A percentile compares a stretch with the other conserved stretches of the same genome.
Conservation (phyloP, 2,329 filamentous ascomycete genomes). For the Penicillium olsonii region DNA sequence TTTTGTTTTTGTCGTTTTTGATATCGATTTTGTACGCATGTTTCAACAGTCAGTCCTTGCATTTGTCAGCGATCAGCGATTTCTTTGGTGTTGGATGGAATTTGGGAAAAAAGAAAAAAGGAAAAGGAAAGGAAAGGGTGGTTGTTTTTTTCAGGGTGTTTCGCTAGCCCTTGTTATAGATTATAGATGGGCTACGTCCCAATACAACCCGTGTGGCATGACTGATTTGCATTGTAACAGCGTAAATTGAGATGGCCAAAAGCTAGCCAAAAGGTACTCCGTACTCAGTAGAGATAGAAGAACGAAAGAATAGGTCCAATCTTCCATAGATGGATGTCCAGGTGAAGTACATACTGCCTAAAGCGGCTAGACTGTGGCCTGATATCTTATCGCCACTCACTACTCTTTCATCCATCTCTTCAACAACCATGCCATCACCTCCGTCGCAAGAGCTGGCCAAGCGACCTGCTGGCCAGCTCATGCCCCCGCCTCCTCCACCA, state of each 20-base stretch:
- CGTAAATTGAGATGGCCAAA: neutral
- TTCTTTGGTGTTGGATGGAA: slow-evolving; percentile 27
- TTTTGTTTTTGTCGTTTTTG: slow-evolving; percentile 14
- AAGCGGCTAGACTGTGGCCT: slow-evolving; percentile 14
- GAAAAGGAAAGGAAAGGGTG: slow-evolving; percentile 16
- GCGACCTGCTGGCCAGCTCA: slow-evolving; percentile 59
- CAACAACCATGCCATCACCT: slow-evolving; percentile 29
- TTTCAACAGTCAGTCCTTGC: slow-evolving; percentile 22
- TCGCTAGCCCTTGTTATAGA: slow-evolving; percentile 22
- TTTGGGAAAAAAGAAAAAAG: slow-evolving; percentile 21
- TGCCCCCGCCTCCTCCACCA: slow-evolving; percentile 80
- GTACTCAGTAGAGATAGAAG: neutral
- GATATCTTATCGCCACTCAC: slow-evolving; percentile 22
- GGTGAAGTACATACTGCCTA: slow-evolving; percentile 1
- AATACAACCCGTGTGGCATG: slow-evolving; percentile 9
- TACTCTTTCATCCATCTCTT: slow-evolving; percentile 8
- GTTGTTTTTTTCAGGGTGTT: slow-evolving; percentile 13
- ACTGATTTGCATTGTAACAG: neutral
- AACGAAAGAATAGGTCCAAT: no score
- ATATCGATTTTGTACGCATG: slow-evolving; percentile 10
- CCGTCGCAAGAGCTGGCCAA: slow-evolving; percentile 36
- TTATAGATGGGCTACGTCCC: slow-evolving; percentile 10
- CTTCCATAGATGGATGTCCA: neutral
- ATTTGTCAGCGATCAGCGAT: slow-evolving; percentile 29
- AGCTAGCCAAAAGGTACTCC: neutral